Conservation (phyloP, 164 flowering plant species). For the Chloranthus sessilifolius region DNA sequence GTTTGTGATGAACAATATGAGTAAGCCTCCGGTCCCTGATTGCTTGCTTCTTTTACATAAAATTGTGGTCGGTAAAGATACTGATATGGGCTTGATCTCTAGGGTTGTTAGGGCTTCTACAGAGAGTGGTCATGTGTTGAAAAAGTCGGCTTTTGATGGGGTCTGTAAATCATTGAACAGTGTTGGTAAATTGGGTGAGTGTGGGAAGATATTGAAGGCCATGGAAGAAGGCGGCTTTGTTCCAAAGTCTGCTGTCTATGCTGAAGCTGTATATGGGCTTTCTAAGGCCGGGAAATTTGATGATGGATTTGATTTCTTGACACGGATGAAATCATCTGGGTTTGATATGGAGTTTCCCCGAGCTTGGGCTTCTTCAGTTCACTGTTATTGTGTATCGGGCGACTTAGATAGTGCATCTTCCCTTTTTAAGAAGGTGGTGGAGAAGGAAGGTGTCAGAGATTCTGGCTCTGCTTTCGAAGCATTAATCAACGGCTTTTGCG, state of each 20-base stretch:
- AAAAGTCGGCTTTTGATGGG: constrained; percentile 31
- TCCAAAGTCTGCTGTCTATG: constrained; percentile 23
- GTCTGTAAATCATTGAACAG: constrained; percentile 57
- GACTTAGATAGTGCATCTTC: constrained; percentile 48
- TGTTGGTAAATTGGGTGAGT: constrained; percentile 53
- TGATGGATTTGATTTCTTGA: constrained; percentile 38
- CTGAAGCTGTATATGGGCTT: constrained; percentile 36
- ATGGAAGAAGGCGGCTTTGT: constrained; percentile 53
- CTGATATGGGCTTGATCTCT: constrained; percentile 50
- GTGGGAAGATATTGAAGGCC: constrained; percentile 46
- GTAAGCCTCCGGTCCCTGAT: constrained; percentile 52
- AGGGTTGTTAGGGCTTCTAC: constrained; percentile 42
- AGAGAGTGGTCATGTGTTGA: constrained; percentile 39
- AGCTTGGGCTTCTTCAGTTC: constrained; percentile 45
- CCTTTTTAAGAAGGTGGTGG: constrained; percentile 41
- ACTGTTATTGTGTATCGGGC: constrained; percentile 52
- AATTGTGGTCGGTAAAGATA: constrained; percentile 35
- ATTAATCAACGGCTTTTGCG: constrained; percentile 46
- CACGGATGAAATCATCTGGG: constrained; percentile 28
- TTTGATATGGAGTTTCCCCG: constrained; percentile 20
- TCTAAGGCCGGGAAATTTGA: constrained; percentile 34
- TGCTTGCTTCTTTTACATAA: constrained; percentile 52
- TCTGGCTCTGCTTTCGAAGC: constrained; percentile 44
- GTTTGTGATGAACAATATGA: constrained; percentile 48
- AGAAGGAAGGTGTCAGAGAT: constrained; percentile 26